Evolutionary conservation across 495 filamentous ascomycete species (phyloP), one percentile per base, ranked within the genome.

Genomic region (Neurospora terricola): DNA sequence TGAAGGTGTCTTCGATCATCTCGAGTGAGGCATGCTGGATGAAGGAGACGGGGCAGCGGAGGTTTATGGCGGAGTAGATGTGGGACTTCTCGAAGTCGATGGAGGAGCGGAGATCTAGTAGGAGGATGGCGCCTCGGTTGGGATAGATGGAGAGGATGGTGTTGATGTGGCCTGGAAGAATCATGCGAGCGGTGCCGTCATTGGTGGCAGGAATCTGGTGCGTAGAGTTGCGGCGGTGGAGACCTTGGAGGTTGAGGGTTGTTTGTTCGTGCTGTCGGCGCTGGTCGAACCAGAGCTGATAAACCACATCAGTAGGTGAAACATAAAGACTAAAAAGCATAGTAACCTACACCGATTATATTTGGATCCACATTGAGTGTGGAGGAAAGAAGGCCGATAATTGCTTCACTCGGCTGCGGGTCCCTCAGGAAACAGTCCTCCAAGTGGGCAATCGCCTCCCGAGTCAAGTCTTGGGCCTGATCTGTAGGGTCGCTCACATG

Each of bases 1-100:
- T 80, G 21, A 86, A 77, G 23, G 82, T 81, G 75, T 81, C 82
- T 71, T 84, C 83, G n/a, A 86, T 83, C 82, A 85, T 85, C 69
- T 85, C 83, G 38, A 84, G 80, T 0, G 80, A 80, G 23, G 83
- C 83, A 34, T 77, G 75, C 23, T 81, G 69, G 30, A 85, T 78
- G 69, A 85, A 85, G 7, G 75, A 81, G 12, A 83, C 72, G 0
- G 84, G 84, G 5, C 82, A 82, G 21, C 84, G 82, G 70, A 86
- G 75, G 72, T 86, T 86, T 75, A 85, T 80, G 23, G 84, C 83
- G 40, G 83, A 81, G 59, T 83, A 80, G 45, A 86, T 83, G 43
- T 86, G 84, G 12, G 84, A 84, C 43, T 80, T 78, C 62, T 84
- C 80, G 42, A 84, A 86, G n/a, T 84, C 82, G 3, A 73, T 73